phyloP scores from a whole-genome alignment of 148 eudicot species.

The Amaranthus hypochondriacus region DNA sequence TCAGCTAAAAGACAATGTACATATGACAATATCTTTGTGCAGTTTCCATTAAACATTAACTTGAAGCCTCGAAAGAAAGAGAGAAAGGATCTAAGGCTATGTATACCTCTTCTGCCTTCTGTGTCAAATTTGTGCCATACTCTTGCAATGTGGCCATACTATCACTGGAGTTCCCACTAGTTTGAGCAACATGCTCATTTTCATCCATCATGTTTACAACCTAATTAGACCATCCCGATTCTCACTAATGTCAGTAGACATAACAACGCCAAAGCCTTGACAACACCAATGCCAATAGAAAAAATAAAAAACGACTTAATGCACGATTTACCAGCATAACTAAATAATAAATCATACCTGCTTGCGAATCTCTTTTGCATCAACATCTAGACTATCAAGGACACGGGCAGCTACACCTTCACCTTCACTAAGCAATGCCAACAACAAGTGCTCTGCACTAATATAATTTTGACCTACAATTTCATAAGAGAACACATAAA shows the following conservation, averaged over 20 bases:
- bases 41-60: background rate
- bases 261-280: background rate
- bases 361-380: constrained; percentile 65
- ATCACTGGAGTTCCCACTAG: constrained; percentile 48
- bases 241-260: background rate
- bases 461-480: constrained; percentile 53
- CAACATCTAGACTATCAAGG: constrained; percentile 78
- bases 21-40: background rate
- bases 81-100: background rate
- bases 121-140: constrained; percentile 86
- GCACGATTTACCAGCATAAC: background rate
- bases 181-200: constrained; percentile 51
- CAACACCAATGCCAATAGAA: background rate
- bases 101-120: constrained; percentile 76
- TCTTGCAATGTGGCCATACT: constrained; percentile 82
- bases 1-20: constrained; percentile 7
- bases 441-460: constrained; percentile 83
- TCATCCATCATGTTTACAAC: constrained; percentile 74
- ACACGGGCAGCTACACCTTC: constrained; percentile 92
- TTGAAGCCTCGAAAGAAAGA: background rate
- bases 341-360: constrained; percentile 38
- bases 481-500: background rate
- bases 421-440: constrained; percentile 87
- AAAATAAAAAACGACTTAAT: background rate
- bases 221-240: constrained; percentile 23